Base-by-base conservation (phyloP, 305 asterid genomes). In the Petunia hybrid region DNA sequence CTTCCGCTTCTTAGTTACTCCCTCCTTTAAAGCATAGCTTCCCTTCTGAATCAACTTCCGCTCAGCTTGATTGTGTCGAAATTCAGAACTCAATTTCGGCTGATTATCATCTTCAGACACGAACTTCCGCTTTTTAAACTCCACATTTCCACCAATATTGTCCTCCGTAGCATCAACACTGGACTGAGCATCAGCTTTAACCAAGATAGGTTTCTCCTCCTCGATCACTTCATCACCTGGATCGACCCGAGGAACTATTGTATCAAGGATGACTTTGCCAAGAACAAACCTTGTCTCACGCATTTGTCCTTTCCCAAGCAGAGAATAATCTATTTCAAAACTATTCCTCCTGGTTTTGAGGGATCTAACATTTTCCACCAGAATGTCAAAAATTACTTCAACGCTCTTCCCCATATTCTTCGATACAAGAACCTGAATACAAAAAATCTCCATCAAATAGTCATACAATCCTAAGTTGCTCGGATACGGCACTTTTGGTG, bases 271-370 rank as follows among this genome's bases (percentile, higher is more conserved):
- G 81, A 95, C 89, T 86, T 84, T 89, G 56, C 99, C 98, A 45
- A 95, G 92, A 80, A 90, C 95, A 60, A 89, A 95, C 90, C 97
- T 91, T 67, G 87, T 71, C 87, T 94, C 97, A 3, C 42, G 48
- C 67, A 38, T 46, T 9, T 85, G 65, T 55, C 96, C 99, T 46
- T 66, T 76, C 51, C 82, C 85, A 76, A 90, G 91, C 81, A 74
- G 85, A 38, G 6, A 31, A 82, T 89, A 83, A 60, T 88, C 48
- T 64, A 92, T 90, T 84, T 86, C 80, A 57, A 14, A 45, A 80
- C 81, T 61, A 67, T 81, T 38, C 68, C 86, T 84, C 13, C 83
- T 68, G 39, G 63, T 78, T 38, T 85, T 55, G 10, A 82, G 78
- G 77, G 89, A 69, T 71, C 73, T 83, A 64, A 85, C 80, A 70